A percentile compares a stretch with the other conserved stretches of the same genome.
Evolutionary conservation across 2,329 filamentous ascomycete genomes (phyloP).

Genomic region (Pseudocercospora macadamiae): DNA sequence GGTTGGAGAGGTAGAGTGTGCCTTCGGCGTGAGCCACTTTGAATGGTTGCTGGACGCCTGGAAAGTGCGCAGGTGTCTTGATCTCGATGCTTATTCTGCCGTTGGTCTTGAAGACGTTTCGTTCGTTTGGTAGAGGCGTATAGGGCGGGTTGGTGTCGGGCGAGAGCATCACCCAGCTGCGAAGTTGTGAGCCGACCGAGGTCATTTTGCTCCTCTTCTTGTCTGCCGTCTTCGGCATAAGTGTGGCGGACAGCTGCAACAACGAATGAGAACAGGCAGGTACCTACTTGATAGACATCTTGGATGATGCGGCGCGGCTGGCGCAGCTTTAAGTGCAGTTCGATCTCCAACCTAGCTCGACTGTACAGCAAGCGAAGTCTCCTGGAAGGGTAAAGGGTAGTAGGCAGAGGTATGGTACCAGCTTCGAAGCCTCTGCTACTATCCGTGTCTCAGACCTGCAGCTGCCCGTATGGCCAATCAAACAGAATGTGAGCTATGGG

Average conservation of each 20-base stretch:
- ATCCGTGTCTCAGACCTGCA: constrained; percentile 1
- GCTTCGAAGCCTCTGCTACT: neutral
- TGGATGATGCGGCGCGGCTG: neutral
- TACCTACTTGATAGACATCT: constrained; percentile 23
- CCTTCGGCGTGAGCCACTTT: constrained; percentile 31
- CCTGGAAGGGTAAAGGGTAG: neutral
- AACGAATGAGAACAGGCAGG: constrained; percentile 10
- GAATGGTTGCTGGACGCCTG: constrained; percentile 59
- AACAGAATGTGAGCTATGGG: neutral
- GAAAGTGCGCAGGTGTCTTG: constrained; percentile 56
- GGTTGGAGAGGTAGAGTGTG: constrained; percentile 34
- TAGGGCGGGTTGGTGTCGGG: constrained; percentile 61
- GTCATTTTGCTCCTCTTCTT: constrained; percentile 12
- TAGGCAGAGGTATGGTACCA: neutral
- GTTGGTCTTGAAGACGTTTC: constrained; percentile 77
- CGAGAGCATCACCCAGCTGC: constrained; percentile 91
- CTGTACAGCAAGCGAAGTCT: constrained; percentile 1
- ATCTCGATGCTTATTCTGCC: constrained; percentile 77
- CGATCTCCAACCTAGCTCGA: neutral
- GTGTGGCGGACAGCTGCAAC: neutral
- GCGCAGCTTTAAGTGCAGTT: neutral
- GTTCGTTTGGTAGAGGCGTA: constrained; percentile 82
- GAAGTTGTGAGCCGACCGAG: constrained; percentile 19
- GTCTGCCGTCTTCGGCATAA: neutral
- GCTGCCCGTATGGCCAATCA: neutral